phyloP scores from a whole-genome alignment of 2,329 filamentous ascomycete genomes.

The Diaporthe longicolla region DNA sequence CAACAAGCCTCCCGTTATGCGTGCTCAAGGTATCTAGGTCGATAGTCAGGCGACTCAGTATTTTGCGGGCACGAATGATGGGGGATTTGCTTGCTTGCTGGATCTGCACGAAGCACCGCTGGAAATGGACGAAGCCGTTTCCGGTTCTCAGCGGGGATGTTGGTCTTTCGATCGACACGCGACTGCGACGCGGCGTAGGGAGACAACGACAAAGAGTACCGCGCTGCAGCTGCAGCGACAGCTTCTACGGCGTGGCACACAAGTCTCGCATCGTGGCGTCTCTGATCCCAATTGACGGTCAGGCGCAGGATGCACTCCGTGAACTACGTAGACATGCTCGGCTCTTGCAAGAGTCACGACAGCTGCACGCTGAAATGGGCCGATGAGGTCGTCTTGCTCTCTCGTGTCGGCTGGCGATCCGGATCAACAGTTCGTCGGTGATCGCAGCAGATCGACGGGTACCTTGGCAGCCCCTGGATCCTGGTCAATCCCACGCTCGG shows the following conservation, averaged over 20 bases:
- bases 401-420: neutral
- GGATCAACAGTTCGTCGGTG: constrained; percentile 5
- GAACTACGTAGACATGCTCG: too few relatives aligned
- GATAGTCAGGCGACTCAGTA: neutral
- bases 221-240: neutral
- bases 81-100: too few relatives aligned
- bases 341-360: too few relatives aligned
- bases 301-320: neutral
- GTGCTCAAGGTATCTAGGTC: neutral
- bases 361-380: neutral
- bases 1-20: neutral
- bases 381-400: neutral
- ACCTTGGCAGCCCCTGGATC: neutral
- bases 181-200: neutral
- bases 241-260: neutral
- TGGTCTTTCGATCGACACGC: neutral
- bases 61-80: too few relatives aligned
- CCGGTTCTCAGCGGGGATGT: neutral
- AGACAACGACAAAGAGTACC: too few relatives aligned
- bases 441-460: neutral
- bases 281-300: neutral
- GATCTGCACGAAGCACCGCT: too few relatives aligned
- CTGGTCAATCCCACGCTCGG: neutral
- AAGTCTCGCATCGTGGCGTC: neutral
- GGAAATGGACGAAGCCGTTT: neutral